Base-by-base conservation (phyloP, 768 basidiomycete genomes). In the Auriscalpium vulgare region DNA sequence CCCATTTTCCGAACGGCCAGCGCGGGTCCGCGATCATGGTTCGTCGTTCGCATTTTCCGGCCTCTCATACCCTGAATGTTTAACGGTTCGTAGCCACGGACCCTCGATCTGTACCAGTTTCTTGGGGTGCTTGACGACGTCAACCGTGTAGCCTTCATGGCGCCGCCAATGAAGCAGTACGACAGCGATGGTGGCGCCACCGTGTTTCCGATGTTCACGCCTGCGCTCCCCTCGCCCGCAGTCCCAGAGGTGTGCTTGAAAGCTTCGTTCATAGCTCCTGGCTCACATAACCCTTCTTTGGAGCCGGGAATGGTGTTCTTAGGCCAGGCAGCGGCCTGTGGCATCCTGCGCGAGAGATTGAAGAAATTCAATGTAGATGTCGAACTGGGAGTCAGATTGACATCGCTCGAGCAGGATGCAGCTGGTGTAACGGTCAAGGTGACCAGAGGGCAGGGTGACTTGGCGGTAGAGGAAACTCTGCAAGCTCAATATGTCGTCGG, bases 21-120 rank as follows among this genome's bases (percentile, higher is more conserved):
- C 56, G 56, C 10, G 56, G 56, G 7, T 44, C 56, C 13, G 51
- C 37, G 29, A 44, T 57, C 29, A 34, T 40, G 35, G 56, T 57
- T 21, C n/a, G 47, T 35, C 10, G 13, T 8, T 21, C 36, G 40
- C 7, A n/a, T 51, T 35, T 29, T 4, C 29, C 9, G 2, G 19
- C 14, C n/a, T 17, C 13, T 10, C 56, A 1, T 47, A 21, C 14
- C n/a, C 14, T 17, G 23, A 35, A 36, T 17, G 16, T 23, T 44
- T 10, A 51, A 16, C 11, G 6, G 21, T 4, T 29, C 14, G 17
- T 34, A 57, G 56, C 45, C 51, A 19, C 29, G 56, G 8, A 53
- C 56, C 13, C 51, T 47, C 8, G 56, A 54, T 11, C 17, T 54
- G 3, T 54, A 54, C 9, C 53, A 54, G 14, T 46, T 54, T 23